These are phyloP conservation scores for Cyamopsis tetragonoloba DNA, from an alignment of 306 rosid species.

Conservation along the genomic window DNA sequence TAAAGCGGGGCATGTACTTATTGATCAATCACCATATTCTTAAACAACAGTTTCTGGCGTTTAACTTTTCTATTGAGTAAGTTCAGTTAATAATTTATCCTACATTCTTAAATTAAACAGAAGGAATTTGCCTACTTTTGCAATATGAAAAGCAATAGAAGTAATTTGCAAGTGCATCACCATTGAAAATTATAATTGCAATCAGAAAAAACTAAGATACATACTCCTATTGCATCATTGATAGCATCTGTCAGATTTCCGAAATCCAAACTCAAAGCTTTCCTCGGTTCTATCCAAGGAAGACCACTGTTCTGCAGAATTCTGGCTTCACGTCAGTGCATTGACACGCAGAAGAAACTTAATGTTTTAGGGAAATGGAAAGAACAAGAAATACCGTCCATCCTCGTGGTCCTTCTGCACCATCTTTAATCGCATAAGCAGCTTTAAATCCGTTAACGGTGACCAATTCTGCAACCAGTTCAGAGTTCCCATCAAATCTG, in stretches of 20 bases:
- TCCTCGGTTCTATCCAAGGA: constrained; percentile 72
- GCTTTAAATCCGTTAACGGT: constrained; percentile 87
- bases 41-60: not conserved
- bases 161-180: not conserved
- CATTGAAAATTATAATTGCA: constrained; percentile 15
- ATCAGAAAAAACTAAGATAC: constrained; percentile 37
- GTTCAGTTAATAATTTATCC: not conserved
- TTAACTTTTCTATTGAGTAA: not conserved
- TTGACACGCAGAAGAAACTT: not conserved
- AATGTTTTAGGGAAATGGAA: not conserved
- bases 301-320: constrained; percentile 76
- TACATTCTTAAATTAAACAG: constrained; percentile 5
- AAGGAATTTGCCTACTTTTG: not conserved
- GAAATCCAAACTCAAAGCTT: constrained; percentile 52
- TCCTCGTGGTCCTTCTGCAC: constrained; percentile 96
- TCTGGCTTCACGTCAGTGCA: constrained; percentile 19
- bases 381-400: constrained; percentile 65
- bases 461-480: constrained; percentile 91
- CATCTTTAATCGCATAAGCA: constrained; percentile 91
- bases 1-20: not conserved
- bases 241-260: constrained; percentile 60
- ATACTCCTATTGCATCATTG: constrained; percentile 64
- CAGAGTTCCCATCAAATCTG: constrained; percentile 96
- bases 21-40: not conserved
- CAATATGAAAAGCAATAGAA: constrained; percentile 1